Evolutionary conservation across 2,329 filamentous ascomycete species (phyloP).

Genomic region (Xylariaceae sp.): DNA sequence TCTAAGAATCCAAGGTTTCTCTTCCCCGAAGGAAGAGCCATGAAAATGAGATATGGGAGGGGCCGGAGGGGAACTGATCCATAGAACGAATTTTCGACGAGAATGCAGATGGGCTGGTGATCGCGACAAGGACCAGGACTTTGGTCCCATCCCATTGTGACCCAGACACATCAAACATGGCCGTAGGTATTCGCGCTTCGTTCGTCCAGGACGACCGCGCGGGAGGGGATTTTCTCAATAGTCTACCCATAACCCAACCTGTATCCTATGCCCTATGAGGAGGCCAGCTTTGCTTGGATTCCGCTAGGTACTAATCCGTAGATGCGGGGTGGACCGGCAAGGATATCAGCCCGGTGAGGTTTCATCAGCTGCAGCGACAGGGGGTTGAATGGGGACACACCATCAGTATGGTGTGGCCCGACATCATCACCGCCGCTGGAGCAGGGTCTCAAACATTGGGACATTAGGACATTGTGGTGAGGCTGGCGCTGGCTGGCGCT

Average conservation of each 20-base stretch:
- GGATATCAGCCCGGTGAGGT: constrained; percentile 31
- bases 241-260: too few relatives aligned
- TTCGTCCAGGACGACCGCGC: not conserved
- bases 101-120: constrained; percentile 13
- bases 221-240: too few relatives aligned
- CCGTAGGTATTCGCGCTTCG: not conserved
- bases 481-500: constrained; percentile 6
- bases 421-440: constrained; percentile 6
- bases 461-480: constrained; percentile 11
- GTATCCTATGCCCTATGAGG: too few relatives aligned
- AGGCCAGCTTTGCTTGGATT: too few relatives aligned
- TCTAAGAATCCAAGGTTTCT: too few relatives aligned
- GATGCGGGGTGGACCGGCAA: constrained; percentile 22
- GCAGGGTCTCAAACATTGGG: constrained; percentile 8
- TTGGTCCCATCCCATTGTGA: constrained; percentile 3
- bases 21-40: not conserved
- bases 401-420: constrained; percentile 23
- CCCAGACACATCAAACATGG: too few relatives aligned
- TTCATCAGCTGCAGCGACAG: constrained; percentile 31
- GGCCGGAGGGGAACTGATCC: constrained; percentile 8
- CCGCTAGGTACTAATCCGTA: too few relatives aligned
- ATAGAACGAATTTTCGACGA: constrained; percentile 3
- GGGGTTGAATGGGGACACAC: constrained; percentile 24
- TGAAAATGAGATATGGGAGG: constrained; percentile 8
- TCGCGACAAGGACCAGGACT: constrained; percentile 15